Base-by-base conservation (phyloP, 441 rosid species). In the Adansonia grandidieri region DNA sequence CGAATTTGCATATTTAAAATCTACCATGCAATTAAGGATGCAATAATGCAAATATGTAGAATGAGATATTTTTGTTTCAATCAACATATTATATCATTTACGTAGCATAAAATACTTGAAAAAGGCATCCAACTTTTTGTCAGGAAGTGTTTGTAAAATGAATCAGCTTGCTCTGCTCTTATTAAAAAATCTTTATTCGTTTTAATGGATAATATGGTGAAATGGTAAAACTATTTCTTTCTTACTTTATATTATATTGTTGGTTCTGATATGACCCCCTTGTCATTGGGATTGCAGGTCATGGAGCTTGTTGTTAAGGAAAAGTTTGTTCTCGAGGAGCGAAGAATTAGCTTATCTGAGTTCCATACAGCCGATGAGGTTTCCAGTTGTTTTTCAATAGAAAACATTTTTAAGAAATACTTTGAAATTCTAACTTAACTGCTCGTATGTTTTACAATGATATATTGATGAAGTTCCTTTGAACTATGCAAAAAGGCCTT, bases 281-380 rank as follows among this genome's bases (percentile, higher is more conserved):
- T 15, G 62, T 45, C 40, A 13, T 61, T 32, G 82, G 58, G 11
- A 57, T 68, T 86, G 69, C 84, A 93, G 98, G 92, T 91, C 61
- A 91, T 93, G 92, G 95, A 93, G 44, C 91, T 93, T 74, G 92
- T 91, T 77, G 86, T 88, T 32, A 81, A 89, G 83, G 95, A 91
- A 81, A 85, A 87, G 2, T 73, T 94, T 70, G 81, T 87, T 80
- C 84, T 94, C 63, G 97, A 85, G 86, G 97, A 90, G 85, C 88
- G 93, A 74, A 88, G 86, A 71, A 89, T 93, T 80, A 91, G 95
- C 89, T 77, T 95, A 72, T 93, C 97, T 1, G 97, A 95, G 80
- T 93, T 91, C 75, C 97, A 93, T 77, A 87, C 95, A 72, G 97
- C 95, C 37, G 95, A 94, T 75, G 98, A 94, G 98, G 98, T 91